Evolutionary conservation across 2,329 filamentous ascomycete genomes (phyloP).

Genomic region (Monosporascus sp.): DNA sequence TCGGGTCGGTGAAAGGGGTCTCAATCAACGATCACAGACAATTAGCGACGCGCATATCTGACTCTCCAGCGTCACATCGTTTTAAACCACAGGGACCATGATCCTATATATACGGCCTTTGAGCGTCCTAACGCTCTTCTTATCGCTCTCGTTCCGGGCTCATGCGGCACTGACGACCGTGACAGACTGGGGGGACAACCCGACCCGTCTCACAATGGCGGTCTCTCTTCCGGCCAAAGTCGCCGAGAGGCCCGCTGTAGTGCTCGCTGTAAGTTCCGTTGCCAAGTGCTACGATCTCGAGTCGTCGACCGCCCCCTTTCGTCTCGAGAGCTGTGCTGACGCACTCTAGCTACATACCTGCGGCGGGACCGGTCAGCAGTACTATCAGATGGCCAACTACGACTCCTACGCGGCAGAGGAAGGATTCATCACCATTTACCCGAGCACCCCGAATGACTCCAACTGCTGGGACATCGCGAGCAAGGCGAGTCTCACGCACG

Average conservation of each 20-base stretch:
- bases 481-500: conserved; percentile 9
- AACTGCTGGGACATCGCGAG: neutral
- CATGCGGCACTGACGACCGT: neutral
- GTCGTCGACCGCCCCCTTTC: neutral
- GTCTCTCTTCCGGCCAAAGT: neutral
- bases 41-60: too few species aligned
- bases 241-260: neutral
- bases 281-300: neutral
- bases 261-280: neutral
- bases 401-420: neutral
- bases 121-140: neutral
- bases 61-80: too few species aligned
- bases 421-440: neutral
- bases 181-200: neutral
- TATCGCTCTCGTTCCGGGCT: neutral
- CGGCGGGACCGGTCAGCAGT: neutral
- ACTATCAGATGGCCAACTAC: neutral
- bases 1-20: too few species aligned
- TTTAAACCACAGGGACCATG: too few species aligned
- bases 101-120: too few species aligned
- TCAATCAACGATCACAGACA: too few species aligned
- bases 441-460: neutral
- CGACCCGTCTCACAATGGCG: neutral
- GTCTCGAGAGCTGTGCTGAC: neutral
- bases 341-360: neutral